These are phyloP conservation scores for Ophidiomyces ophidiicola DNA, from an alignment of 2,329 filamentous ascomycete genomes.

Conservation along the genomic window DNA sequence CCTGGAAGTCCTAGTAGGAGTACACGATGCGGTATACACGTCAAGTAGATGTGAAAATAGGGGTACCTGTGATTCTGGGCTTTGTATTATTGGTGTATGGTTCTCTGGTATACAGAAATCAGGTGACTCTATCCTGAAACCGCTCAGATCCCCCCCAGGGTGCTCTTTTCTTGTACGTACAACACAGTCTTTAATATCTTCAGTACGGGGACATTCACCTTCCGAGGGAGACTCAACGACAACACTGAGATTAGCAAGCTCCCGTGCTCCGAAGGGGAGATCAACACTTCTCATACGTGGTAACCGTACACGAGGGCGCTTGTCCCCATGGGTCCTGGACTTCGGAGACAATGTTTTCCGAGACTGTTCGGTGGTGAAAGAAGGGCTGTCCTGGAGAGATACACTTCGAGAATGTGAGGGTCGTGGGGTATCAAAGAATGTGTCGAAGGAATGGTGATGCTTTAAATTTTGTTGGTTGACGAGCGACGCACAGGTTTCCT, in stretches of 20 bases:
- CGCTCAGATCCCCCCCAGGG: neutral
- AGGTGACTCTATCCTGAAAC: neutral
- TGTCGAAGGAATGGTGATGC: constrained; percentile 6
- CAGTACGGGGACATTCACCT: neutral
- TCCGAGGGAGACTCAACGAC: constrained; percentile 13
- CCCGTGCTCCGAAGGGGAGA: constrained; percentile 4
- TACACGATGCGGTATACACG: constrained; percentile 2
- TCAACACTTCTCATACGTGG: constrained; percentile 12
- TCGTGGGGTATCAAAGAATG: neutral
- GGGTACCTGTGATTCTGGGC: neutral
- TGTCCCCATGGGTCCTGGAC: neutral
- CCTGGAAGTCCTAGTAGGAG: constrained; percentile 1
- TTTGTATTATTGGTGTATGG: neutral
- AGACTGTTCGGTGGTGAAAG: neutral
- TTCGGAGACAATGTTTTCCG: neutral
- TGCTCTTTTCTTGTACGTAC: neutral
- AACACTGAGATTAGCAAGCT: constrained; percentile 10
- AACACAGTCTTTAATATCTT: neutral
- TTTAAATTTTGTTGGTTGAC: constrained; percentile 2
- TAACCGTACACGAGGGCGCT: constrained; percentile 11
- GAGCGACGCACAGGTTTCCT: constrained; percentile 1
- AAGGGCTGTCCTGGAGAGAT: neutral
- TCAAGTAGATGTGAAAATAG: constrained; percentile 5
- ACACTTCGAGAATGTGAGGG: constrained; percentile 3
- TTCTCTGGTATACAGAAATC: neutral